Evolutionary conservation across 345 rosid species (phyloP), one percentile per base, ranked within the genome.

Genomic region (Microthlaspi erraticum): DNA sequence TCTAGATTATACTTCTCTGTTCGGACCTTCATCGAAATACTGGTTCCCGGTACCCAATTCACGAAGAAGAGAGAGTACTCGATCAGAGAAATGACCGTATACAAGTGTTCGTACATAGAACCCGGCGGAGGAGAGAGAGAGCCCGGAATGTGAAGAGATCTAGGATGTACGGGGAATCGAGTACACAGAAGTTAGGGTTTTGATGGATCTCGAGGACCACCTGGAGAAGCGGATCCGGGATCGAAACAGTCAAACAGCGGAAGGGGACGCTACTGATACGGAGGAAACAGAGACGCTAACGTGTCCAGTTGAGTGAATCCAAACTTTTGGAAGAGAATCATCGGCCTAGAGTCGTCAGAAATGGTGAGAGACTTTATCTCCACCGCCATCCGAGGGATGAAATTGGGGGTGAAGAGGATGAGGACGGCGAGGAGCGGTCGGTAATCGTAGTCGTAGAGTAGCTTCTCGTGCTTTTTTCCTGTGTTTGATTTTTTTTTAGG

Each of bases 321-420:
- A 85, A 94, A 91, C 66, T 83, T 91, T 69, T 94, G 96, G 75
- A 94, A 89, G 76, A 89, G 93, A 74, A 94, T 94, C 93, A 88
- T 85, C 31, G 99, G 80, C 20, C 99, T 93, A 10, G 80, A 55
- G 76, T 94, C 98, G 39, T 79, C 74, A 32, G 81, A 33, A 36
- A 91, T 85, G 4, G 72, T 80, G n/a, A 89, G 81, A 55, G 87
- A 57, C 76, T 84, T 87, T 79, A 82, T 87, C 88, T 87, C 92
- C 64, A 88, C 89, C 64, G 82, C 44, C 50, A 81, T 23, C 49
- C 41, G 75, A 41, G 82, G 68, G 70, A 82, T 31, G 61, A 65
- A 36, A 69, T 67, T 14, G 10, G 41, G 61, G 71, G 74, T 84
- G 75, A 6, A n/a, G 72, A 57, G 29, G 61, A 81, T 12, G 63